phyloP scores from a whole-genome alignment of 2,329 filamentous ascomycete genomes.

The Trichoderma sp. region DNA sequence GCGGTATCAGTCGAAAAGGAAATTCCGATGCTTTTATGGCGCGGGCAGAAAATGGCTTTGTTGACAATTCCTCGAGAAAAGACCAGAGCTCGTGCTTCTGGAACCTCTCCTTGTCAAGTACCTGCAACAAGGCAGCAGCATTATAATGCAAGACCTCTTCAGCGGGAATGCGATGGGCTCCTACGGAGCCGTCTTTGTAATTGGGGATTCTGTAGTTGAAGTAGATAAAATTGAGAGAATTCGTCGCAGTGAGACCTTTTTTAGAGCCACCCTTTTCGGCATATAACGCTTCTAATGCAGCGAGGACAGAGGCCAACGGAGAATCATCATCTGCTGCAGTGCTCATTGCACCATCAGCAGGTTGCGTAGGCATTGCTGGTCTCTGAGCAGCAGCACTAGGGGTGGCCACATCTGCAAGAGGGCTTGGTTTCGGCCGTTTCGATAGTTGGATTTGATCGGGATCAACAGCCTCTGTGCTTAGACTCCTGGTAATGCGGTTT shows the following conservation, averaged over 20 bases:
- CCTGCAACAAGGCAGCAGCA: slow-evolving; percentile 38
- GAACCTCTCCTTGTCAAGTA: slow-evolving; percentile 36
- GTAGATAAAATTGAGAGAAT: slow-evolving; percentile 33
- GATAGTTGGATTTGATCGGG: neutral
- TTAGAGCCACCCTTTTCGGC: slow-evolving; percentile 18
- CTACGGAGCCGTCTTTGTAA: slow-evolving; percentile 26
- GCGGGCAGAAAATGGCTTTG: slow-evolving; percentile 28
- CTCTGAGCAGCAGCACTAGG: neutral
- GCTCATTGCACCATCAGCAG: neutral
- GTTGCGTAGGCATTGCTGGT: neutral
- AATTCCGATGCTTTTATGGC: slow-evolving; percentile 31
- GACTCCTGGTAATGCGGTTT: slow-evolving; percentile 17
- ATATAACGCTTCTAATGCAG: slow-evolving; percentile 28
- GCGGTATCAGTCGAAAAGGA: slow-evolving; percentile 28
- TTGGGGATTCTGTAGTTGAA: slow-evolving; percentile 33
- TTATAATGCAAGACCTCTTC: slow-evolving; percentile 46
- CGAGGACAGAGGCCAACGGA: slow-evolving; percentile 30
- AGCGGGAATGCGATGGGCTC: slow-evolving; percentile 41
- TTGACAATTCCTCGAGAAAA: slow-evolving; percentile 35
- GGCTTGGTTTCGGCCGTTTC: slow-evolving; percentile 2
- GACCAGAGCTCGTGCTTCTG: slow-evolving; percentile 31
- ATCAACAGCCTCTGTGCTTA: slow-evolving; percentile 19
- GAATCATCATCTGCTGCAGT: slow-evolving; percentile 20
- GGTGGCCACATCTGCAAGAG: neutral
- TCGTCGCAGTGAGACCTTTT: slow-evolving; percentile 24